Evolutionary conservation across 2,329 filamentous ascomycete species (phyloP), one percentile per base, ranked within the genome.

Genomic region (Fusarium torulosum): DNA sequence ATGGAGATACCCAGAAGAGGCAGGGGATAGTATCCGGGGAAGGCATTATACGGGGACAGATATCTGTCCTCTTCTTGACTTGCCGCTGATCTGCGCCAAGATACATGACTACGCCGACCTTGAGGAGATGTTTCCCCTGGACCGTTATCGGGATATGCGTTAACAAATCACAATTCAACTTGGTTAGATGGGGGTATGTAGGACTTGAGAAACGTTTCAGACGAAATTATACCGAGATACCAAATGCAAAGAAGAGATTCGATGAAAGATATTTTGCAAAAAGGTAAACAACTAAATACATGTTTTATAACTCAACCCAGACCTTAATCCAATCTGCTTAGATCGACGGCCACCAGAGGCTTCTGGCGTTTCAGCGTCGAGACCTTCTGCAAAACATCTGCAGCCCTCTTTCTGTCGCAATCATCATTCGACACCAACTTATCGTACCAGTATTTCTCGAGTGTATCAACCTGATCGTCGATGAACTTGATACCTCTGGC

Each of bases 21-120:
- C 53, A 29, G 47, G 43, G 35, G 41, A 33, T 19, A 27, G 47
- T 33, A 19, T 25, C 15, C n/a, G 25, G 37, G 43, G 21, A 33
- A 58, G 20, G 29, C 27, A 41, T 19, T 62, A 62, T 35, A 53
- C 17, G 13, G 59, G 59, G 33, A 45, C n/a, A 37, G 59, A 62
- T 23, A 37, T 46, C 10, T 62, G 41, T 29, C 59, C 40, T 42
- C n/a, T 58, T 47, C 15, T 46, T 45, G 53, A 57, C 47, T 38
- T 62, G 35, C 59, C 52, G 14, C 31, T 50, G 31, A 40, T 60
- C 25, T 60, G 44, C 37, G 40, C 40, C 7, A 10, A 40, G 8
- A 29, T 53, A 38, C 10, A 47, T 53, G 6, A 38, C 25, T 23
- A 37, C 7, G 37, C 37, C 14, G 44, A 25, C 11, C 52, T 60